Conservation (phyloP, 768 basidiomycete species). For the Leucosporidium yakuticum region DNA sequence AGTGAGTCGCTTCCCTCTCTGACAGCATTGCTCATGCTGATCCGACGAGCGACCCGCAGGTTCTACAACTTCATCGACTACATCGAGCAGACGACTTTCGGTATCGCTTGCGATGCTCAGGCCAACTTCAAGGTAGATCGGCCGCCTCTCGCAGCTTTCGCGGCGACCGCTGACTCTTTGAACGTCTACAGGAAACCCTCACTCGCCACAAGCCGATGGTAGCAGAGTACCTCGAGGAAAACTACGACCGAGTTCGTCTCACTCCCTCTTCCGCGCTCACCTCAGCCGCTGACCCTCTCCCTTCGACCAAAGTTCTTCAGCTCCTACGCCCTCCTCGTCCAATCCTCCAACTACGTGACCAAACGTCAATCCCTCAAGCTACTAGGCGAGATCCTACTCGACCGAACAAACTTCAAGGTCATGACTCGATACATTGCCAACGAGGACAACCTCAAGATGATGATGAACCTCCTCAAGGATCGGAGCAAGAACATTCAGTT, state of each 20-base stretch:
- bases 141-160: neutral
- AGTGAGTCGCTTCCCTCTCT: conserved; percentile 56
- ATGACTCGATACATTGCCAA: conserved; percentile 97
- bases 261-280: neutral
- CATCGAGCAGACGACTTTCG: conserved; percentile 96
- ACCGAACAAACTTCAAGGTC: conserved; percentile 94
- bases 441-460: conserved; percentile 96
- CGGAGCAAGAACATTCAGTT: conserved; percentile 99
- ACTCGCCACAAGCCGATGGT: conserved; percentile 98
- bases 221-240: conserved; percentile 89
- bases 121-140: conserved; percentile 71
- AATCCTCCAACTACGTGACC: conserved; percentile 96
- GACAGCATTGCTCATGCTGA: neutral
- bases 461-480: conserved; percentile 98
- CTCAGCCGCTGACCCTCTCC: neutral
- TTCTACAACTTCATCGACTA: conserved; percentile 95
- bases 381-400: conserved; percentile 92
- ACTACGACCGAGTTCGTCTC: conserved; percentile 78
- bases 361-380: conserved; percentile 98
- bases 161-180: neutral
- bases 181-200: conserved; percentile 62
- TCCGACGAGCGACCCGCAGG: conserved; percentile 47
- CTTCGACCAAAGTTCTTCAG: conserved; percentile 70
- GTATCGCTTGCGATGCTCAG: conserved; percentile 96
- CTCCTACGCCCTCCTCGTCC: conserved; percentile 84